These are phyloP conservation scores for Globisporangium sylvaticum DNA, from an alignment of 352 stramenopile genomes.

Conservation along the genomic window DNA sequence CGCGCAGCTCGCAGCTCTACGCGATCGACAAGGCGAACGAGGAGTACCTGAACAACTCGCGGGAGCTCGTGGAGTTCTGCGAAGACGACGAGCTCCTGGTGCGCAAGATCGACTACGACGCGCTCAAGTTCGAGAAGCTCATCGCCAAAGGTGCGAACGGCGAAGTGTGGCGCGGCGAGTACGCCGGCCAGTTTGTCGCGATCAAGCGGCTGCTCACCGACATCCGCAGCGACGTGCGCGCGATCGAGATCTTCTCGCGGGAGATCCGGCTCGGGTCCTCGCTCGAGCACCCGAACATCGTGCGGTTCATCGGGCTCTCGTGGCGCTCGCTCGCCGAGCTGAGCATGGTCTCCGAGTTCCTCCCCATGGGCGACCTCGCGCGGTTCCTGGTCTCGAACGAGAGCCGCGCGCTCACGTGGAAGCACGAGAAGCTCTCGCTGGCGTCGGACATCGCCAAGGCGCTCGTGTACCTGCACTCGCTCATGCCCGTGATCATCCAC, in stretches of 20 bases:
- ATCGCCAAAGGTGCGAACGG: slow-evolving; percentile 48
- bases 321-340: slow-evolving; percentile 51
- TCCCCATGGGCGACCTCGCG: slow-evolving; percentile 51
- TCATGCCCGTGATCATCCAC: slow-evolving; percentile 54
- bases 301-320: slow-evolving; percentile 56
- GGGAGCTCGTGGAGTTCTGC: slow-evolving; percentile 35
- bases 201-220: slow-evolving; percentile 60
- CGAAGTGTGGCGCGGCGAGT: slow-evolving; percentile 58
- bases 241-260: slow-evolving; percentile 45
- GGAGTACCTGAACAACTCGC: slow-evolving; percentile 15
- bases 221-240: slow-evolving; percentile 33
- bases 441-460: slow-evolving; percentile 54
- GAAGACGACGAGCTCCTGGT: slow-evolving; percentile 41
- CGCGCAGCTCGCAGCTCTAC: slow-evolving; percentile 8
- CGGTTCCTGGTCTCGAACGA: slow-evolving; percentile 40
- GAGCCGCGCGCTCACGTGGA: slow-evolving; percentile 32
- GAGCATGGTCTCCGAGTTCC: slow-evolving; percentile 61
- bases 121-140: slow-evolving; percentile 34
- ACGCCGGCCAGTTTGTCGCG: slow-evolving; percentile 35
- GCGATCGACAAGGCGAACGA: slow-evolving; percentile 14
- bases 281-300: slow-evolving; percentile 64
- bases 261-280: slow-evolving; percentile 47
- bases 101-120: slow-evolving; percentile 39
- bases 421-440: slow-evolving; percentile 52
- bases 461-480: slow-evolving; percentile 60